These are phyloP conservation scores for Lentinula sp. DNA, from an alignment of 768 basidiomycete genomes.

Conservation along the genomic window DNA sequence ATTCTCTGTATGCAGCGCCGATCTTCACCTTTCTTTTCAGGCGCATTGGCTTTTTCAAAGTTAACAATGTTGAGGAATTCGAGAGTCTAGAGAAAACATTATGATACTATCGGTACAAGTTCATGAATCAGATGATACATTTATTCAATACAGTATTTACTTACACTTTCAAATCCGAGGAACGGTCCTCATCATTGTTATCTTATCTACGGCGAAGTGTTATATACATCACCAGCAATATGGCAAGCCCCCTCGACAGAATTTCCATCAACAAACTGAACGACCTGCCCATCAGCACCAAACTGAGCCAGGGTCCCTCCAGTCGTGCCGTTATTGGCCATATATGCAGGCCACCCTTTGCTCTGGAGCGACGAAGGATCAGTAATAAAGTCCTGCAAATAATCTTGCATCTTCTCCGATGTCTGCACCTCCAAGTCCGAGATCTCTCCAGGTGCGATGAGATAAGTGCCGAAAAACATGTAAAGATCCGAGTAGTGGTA, in stretches of 20 bases:
- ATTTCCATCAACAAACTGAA: conserved; percentile 5
- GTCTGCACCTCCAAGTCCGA: conserved; percentile 11
- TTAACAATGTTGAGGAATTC: conserved; percentile 1
- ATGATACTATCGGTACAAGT: too few species aligned
- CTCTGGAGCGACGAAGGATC: conserved; percentile 8
- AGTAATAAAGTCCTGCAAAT: conserved; percentile 13
- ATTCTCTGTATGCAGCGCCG: too few species aligned
- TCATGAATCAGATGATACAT: too few species aligned
- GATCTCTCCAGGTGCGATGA: conserved; percentile 5
- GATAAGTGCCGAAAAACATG: conserved; percentile 14
- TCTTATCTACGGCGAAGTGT: neutral
- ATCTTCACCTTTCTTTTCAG: neutral
- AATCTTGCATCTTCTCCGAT: conserved; percentile 12
- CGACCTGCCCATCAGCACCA: conserved; percentile 7
- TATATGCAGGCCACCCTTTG: conserved; percentile 9
- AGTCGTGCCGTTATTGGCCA: neutral
- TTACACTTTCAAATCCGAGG: too few species aligned
- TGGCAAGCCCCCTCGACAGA: conserved; percentile 8
- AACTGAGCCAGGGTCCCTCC: conserved; percentile 9
- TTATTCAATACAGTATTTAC: too few species aligned
- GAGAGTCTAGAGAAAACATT: too few species aligned
- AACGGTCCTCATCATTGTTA: too few species aligned
- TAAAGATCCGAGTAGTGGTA: conserved; percentile 15
- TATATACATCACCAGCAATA: neutral
- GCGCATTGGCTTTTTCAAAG: conserved; percentile 37